Evolutionary conservation across 768 basidiomycete genomes (phyloP), one percentile per base, ranked within the genome.

Genomic region (Termitomyces sp.): DNA sequence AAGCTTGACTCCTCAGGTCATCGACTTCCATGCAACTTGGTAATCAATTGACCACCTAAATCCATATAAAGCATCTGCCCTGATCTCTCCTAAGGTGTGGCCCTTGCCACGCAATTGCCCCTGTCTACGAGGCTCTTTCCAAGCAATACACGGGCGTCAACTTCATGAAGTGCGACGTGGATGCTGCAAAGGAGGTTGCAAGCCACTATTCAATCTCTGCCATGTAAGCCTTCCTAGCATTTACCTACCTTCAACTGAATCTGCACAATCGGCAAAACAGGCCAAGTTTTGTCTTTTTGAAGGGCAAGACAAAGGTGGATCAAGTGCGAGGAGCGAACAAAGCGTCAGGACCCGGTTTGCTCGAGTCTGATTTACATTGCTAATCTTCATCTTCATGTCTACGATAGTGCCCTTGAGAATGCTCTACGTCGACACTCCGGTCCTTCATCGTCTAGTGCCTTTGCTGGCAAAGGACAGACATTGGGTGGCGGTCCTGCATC

Each of bases 1-100:
- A 43, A 34, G 24, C 32, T 47, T 6, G 28, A 28, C 24, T 35
- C 15, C 3, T 22, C 46, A 90, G 88, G 85, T 93, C 56, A 89
- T 93, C 57, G 90, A 93, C 70, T 93, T 93, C 64, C 88, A 91
- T 67, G 90, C 90, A 53, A 80, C 84, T 58, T 93, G 90, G 90
- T 89, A 60, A 60, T 71, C 61, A 35, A 4, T 55, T 45, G 3
- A 9, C n/a, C 37, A 37, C 19, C 17, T 9, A 34, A 21, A 22
- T 44, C 42, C 24, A 55, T 46, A 38, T 2, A 10, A 22, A 34
- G 43, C 14, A 14, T 50, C 47, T 53, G 57, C 32, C 32, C 38
- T 52, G 50, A 59, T 66, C 44, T 60, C 55, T 24, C 19, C 19
- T n/a, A 60, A 91, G 90, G 91, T 93, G 90, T 77, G 85, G 87